Evolutionary conservation across 2,329 filamentous ascomycete genomes (phyloP).

Genomic region (Dothistroma septosporum): DNA sequence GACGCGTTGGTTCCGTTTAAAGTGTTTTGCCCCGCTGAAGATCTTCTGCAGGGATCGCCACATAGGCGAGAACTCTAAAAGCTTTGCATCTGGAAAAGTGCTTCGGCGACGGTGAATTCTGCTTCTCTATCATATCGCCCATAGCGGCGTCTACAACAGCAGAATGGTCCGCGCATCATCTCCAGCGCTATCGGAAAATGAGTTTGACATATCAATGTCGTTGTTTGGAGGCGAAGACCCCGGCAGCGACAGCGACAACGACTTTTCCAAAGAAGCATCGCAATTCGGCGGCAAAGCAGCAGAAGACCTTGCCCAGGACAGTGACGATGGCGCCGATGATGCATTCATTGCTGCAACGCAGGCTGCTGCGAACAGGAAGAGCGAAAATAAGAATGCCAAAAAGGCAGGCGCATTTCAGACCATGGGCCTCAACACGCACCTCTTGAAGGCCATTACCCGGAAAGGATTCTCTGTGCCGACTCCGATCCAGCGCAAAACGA

Average conservation of each 20-base stretch:
- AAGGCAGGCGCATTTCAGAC: slow-evolving; percentile 96
- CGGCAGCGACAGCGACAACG: slow-evolving; percentile 45
- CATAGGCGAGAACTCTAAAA: neutral
- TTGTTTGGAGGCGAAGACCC: slow-evolving; percentile 53
- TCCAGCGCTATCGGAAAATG: slow-evolving; percentile 80
- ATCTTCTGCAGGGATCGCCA: neutral
- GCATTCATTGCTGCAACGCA: slow-evolving; percentile 88
- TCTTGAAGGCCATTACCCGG: slow-evolving; percentile 84
- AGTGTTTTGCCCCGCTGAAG: neutral
- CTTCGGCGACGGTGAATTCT: neutral
- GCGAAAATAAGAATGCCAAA: slow-evolving; percentile 77
- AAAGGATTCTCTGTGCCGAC: slow-evolving; percentile 97
- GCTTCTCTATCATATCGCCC: neutral
- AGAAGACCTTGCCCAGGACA: slow-evolving; percentile 7
- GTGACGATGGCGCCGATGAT: slow-evolving; percentile 42
- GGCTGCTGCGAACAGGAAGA: slow-evolving; percentile 81
- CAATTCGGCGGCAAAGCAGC: slow-evolving; percentile 8
- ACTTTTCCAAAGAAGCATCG: slow-evolving; percentile 4
- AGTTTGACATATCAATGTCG: slow-evolving; percentile 81
- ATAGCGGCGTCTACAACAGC: neutral
- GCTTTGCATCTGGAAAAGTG: neutral
- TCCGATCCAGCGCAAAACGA: slow-evolving; percentile 94
- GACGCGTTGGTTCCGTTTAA: neutral
- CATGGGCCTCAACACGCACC: slow-evolving; percentile 78
- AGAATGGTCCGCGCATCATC: slow-evolving; percentile 57